phyloP scores from a whole-genome alignment of 192 early-diverging fungal genomes.

The Coemansia guatemalensis region DNA sequence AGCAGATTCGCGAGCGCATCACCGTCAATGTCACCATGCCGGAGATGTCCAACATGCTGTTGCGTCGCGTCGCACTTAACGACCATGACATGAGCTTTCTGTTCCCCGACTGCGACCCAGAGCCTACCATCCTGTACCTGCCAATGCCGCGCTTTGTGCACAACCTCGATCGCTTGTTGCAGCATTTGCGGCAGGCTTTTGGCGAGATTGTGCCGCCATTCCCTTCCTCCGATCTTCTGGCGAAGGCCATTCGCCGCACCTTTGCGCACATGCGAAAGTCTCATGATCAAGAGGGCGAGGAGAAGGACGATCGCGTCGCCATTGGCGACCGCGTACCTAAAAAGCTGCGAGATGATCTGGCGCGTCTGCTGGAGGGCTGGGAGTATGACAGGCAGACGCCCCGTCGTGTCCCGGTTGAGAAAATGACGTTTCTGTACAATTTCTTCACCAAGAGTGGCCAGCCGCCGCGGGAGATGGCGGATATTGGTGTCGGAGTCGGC shows the following conservation, averaged over 20 bases:
- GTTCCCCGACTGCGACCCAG: conserved; percentile 49
- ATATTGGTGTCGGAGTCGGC: conserved; percentile 47
- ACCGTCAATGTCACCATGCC: conserved; percentile 44
- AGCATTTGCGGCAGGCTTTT: conserved; percentile 44
- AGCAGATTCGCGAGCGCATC: conserved; percentile 49
- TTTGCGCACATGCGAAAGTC: conserved; percentile 32
- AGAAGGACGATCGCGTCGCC: background rate
- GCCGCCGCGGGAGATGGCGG: conserved; percentile 34
- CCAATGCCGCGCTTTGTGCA: conserved; percentile 52
- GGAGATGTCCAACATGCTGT: conserved; percentile 45
- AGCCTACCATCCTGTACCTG: conserved; percentile 49
- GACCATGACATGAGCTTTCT: conserved; percentile 49
- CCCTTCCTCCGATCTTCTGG: conserved; percentile 27
- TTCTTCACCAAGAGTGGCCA: conserved; percentile 21
- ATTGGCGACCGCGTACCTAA: conserved; percentile 37
- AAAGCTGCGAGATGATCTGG: conserved; percentile 25
- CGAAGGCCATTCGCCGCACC: conserved; percentile 40
- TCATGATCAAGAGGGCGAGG: conserved; percentile 12
- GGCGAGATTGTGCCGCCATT: conserved; percentile 42
- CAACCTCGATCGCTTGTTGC: conserved; percentile 33
- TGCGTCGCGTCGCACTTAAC: conserved; percentile 41
- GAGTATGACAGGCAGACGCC: conserved; percentile 37
- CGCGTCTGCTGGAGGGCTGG: conserved; percentile 45
- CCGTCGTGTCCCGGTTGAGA: conserved; percentile 37
- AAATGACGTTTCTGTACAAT: conserved; percentile 48